phyloP scores from a whole-genome alignment of 2,329 filamentous ascomycete species.

The Alternaria brassicicola region DNA sequence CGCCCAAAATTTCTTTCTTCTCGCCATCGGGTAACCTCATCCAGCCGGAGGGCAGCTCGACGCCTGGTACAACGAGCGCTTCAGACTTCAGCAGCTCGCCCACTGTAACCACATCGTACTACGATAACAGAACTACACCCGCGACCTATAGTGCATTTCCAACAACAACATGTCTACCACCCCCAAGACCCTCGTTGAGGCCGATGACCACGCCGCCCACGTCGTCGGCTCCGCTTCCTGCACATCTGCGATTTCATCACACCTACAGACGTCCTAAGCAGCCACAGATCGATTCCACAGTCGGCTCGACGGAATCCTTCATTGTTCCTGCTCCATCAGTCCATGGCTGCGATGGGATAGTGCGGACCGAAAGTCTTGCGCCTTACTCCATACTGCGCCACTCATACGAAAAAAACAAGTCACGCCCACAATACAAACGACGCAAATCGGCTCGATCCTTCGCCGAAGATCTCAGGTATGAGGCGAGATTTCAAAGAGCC shows the following conservation, averaged over 20 bases:
- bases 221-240: constrained; percentile 27
- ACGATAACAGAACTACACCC: constrained; percentile 12
- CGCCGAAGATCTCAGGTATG: constrained; percentile 15
- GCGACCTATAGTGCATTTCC: constrained; percentile 11
- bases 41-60: constrained; percentile 29
- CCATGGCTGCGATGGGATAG: constrained; percentile 39
- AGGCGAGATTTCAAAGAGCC: constrained; percentile 22
- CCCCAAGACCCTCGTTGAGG: constrained; percentile 24
- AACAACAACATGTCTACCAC: constrained; percentile 15
- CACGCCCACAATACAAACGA: not conserved
- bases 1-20: constrained; percentile 41
- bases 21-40: constrained; percentile 46
- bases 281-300: constrained; percentile 23
- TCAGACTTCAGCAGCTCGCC: constrained; percentile 15
- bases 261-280: constrained; percentile 23
- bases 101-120: constrained; percentile 13
- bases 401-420: constrained; percentile 6
- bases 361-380: constrained; percentile 27
- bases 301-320: constrained; percentile 17
- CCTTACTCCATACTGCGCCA: constrained; percentile 20
- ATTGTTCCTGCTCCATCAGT: constrained; percentile 19
- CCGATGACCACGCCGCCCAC: constrained; percentile 32
- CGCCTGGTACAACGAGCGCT: constrained; percentile 13
- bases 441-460: constrained; percentile 10
- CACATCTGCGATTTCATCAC: constrained; percentile 30